phyloP scores from a whole-genome alignment of 73 alveolate species.

The Paramecium sonneborni region DNA sequence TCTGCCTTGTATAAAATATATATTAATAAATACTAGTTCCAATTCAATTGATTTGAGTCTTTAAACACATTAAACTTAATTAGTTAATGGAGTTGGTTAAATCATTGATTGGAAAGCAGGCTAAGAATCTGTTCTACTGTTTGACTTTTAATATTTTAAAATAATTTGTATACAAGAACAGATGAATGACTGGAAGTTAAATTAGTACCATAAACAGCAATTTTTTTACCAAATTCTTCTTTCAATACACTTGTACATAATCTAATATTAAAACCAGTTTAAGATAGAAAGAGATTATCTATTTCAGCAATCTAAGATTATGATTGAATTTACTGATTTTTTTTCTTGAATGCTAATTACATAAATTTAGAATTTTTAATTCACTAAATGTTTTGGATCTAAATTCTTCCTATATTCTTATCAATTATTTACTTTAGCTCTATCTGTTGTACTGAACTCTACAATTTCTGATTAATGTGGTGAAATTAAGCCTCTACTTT shows the following conservation, averaged over 20 bases:
- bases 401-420: neutral
- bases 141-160: neutral
- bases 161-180: neutral
- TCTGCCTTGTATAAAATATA: neutral
- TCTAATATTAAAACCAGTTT: neutral
- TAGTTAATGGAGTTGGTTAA: neutral
- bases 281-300: neutral
- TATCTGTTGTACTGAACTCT: constrained; percentile 18
- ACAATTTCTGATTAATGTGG: neutral
- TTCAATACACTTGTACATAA: neutral
- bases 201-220: neutral
- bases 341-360: neutral
- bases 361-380: constrained; percentile 1
- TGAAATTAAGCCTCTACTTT: neutral
- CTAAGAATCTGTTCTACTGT: neutral
- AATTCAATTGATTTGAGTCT: neutral
- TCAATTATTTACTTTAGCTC: neutral
- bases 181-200: constrained; percentile 4
- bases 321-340: neutral
- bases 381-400: constrained; percentile 13
- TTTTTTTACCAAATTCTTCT: neutral
- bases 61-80: neutral
- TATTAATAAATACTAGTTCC: neutral
- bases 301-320: constrained; percentile 8
- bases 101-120: neutral